Conservation (phyloP, 2,329 filamentous ascomycete genomes). For the Fusarium siculi region DNA sequence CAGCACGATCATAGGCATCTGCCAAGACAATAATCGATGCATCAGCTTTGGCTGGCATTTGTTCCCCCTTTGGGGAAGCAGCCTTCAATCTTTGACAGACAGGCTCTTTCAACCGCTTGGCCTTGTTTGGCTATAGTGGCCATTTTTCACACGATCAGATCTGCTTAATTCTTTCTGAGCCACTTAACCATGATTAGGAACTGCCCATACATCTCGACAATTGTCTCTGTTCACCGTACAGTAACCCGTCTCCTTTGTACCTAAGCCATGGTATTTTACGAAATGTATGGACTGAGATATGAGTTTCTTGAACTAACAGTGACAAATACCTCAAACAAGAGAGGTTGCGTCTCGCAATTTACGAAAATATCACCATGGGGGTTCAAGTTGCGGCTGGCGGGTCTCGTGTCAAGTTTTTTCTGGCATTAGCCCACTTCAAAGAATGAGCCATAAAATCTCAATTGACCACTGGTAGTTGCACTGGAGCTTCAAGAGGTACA, state of each 20-base stretch:
- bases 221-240: not conserved
- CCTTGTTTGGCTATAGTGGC: slow-evolving; percentile 28
- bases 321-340: not conserved
- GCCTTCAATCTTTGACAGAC: slow-evolving; percentile 23
- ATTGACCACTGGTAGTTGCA: slow-evolving; percentile 23
- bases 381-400: slow-evolving; percentile 33
- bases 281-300: not conserved
- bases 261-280: slow-evolving; percentile 4
- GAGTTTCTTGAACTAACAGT: not conserved
- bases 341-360: slow-evolving; percentile 17
- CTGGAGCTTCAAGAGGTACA: not conserved
- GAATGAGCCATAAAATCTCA: slow-evolving; percentile 25
- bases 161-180: slow-evolving; percentile 17
- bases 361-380: slow-evolving; percentile 27
- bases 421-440: slow-evolving; percentile 39
- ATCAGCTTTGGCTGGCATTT: slow-evolving; percentile 25
- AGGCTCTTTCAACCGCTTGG: slow-evolving; percentile 31
- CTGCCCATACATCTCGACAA: not conserved
- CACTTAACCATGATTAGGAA: slow-evolving; percentile 13
- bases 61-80: slow-evolving; percentile 16
- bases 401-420: slow-evolving; percentile 43
- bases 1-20: slow-evolving; percentile 21
- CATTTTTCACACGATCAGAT: slow-evolving; percentile 28
- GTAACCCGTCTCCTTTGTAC: not conserved
- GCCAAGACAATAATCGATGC: slow-evolving; percentile 30